phyloP scores from a whole-genome alignment of 1,139 yeast genomes.

The Geotrichum siamense region DNA sequence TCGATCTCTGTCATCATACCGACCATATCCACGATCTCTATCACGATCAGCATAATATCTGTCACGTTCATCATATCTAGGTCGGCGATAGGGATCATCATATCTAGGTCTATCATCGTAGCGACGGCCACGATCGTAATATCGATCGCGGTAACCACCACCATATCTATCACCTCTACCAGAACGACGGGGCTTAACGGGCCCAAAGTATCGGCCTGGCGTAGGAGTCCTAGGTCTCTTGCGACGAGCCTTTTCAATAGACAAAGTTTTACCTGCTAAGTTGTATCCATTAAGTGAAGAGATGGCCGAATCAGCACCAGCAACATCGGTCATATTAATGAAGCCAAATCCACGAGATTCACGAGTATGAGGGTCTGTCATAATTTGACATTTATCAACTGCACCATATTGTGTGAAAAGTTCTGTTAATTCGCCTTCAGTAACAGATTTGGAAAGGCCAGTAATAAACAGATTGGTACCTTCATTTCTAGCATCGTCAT shows the following conservation, averaged over 20 bases:
- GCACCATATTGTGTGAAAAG: constrained; percentile 33
- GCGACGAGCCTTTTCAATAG: constrained; percentile 36
- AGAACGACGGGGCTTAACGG: constrained; percentile 32
- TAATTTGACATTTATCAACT: constrained; percentile 34
- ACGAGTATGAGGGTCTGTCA: constrained; percentile 36
- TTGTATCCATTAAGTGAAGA: constrained; percentile 31
- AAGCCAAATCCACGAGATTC: constrained; percentile 39
- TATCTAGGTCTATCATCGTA: constrained; percentile 28
- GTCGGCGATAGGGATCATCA: constrained; percentile 22
- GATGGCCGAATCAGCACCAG: constrained; percentile 34
- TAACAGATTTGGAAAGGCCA: constrained; percentile 33
- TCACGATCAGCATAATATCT: constrained; percentile 23
- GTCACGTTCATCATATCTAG: constrained; percentile 23
- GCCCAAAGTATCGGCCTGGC: constrained; percentile 39
- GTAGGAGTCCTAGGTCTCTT: constrained; percentile 38
- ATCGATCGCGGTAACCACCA: constrained; percentile 20
- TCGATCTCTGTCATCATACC: constrained; percentile 13
- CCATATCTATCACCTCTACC: constrained; percentile 23
- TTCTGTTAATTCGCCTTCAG: constrained; percentile 32
- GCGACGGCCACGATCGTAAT: constrained; percentile 20
- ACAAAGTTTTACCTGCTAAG: constrained; percentile 31
- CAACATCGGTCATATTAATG: constrained; percentile 33
- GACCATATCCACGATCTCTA: constrained; percentile 15
- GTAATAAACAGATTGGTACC: constrained; percentile 38
- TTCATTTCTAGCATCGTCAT: constrained; percentile 29